Conservation (phyloP, 768 basidiomycete species). For the Kwoniella shandongensis region DNA sequence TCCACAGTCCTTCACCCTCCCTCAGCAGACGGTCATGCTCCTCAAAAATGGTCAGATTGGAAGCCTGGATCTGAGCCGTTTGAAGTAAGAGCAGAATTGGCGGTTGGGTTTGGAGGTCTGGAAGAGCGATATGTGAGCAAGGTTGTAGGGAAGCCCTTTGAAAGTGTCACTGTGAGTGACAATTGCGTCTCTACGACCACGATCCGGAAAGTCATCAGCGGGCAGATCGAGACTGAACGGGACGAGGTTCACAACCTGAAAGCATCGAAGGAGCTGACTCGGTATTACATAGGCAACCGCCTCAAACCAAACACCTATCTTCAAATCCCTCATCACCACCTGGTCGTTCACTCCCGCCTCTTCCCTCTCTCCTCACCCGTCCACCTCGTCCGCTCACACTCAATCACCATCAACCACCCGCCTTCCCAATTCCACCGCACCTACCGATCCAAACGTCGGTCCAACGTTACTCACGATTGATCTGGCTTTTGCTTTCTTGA, state of each 20-base stretch:
- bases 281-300: constrained; percentile 43
- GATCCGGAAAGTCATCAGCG: no score
- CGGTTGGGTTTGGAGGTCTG: constrained; percentile 83
- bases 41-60: constrained; percentile 29
- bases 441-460: constrained; percentile 36
- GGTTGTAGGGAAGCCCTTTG: constrained; percentile 75
- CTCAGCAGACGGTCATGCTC: background rate
- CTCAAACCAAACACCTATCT: constrained; percentile 41
- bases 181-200: no score
- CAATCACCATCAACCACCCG: constrained; percentile 3
- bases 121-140: constrained; percentile 81
- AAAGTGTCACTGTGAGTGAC: constrained; percentile 71
- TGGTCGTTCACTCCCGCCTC: constrained; percentile 67
- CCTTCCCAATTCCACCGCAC: constrained; percentile 18
- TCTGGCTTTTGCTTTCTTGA: constrained; percentile 80
- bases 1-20: constrained; percentile 63
- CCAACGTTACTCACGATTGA: constrained; percentile 83
- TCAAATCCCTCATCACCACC: constrained; percentile 48
- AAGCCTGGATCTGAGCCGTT: constrained; percentile 50
- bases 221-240: no score
- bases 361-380: constrained; percentile 56
- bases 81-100: constrained; percentile 78
- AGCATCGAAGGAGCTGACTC: constrained; percentile 1
- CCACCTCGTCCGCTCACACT: constrained; percentile 25
- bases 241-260: no score